Conservation (phyloP, 2,329 filamentous ascomycete species). For the Cephalotrichum gorgonifer region DNA sequence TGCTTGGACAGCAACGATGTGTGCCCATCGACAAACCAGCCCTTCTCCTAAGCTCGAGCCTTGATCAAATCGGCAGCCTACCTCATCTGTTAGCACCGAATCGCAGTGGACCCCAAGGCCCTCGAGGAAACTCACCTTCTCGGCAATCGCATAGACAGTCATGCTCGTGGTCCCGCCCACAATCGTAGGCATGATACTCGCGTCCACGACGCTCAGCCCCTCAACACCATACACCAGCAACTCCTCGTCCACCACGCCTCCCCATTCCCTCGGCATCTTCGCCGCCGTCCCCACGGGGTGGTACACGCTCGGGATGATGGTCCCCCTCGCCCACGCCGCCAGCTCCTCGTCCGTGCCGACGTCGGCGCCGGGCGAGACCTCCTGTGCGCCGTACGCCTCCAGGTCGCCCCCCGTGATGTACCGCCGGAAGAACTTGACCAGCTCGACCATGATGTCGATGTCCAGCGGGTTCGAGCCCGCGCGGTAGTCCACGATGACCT, state of each 20-base stretch:
- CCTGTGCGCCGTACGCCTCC: conserved; percentile 11
- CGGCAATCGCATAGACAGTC: conserved; percentile 14
- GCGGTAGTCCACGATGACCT: conserved; percentile 16
- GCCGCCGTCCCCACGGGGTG: conserved; percentile 17
- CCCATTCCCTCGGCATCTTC: conserved; percentile 17
- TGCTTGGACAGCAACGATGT: not conserved
- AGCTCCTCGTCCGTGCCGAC: conserved; percentile 11
- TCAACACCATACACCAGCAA: conserved; percentile 20
- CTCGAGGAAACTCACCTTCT: conserved; percentile 3
- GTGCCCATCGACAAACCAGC: not conserved
- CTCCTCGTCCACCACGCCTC: conserved; percentile 17
- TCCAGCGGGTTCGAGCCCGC: conserved; percentile 14
- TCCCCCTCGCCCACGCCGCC: conserved; percentile 10
- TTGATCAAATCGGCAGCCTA: conserved; percentile 11
- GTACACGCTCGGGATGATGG: conserved; percentile 6
- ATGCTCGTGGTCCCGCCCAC: conserved; percentile 22
- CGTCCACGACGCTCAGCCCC: conserved; percentile 34
- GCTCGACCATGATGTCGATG: conserved; percentile 13
- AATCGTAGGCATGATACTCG: conserved; percentile 32
- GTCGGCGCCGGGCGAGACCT: conserved; percentile 11
- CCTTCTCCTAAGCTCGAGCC: conserved; percentile 6
- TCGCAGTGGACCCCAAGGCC: not conserved
- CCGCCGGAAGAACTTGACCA: conserved; percentile 14
- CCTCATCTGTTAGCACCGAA: not conserved
- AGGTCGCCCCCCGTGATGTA: conserved; percentile 12